Evolutionary conservation across 805 yeast species (phyloP).

Genomic region (Cyberlindnera samutprakarnensis): DNA sequence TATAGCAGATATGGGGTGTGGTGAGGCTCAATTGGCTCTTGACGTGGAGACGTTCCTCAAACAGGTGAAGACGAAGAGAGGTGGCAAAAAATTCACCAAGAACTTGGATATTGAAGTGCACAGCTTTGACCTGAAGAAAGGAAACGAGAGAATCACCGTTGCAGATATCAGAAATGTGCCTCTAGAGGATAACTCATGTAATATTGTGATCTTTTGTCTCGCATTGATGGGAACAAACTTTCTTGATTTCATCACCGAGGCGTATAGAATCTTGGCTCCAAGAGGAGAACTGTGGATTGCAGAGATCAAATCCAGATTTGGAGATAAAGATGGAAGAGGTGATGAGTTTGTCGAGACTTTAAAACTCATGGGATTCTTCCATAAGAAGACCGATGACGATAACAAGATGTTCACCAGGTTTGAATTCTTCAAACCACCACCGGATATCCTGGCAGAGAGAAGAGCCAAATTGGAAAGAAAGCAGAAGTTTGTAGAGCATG

Average conservation of each 20-base stretch:
- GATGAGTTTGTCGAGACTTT: constrained; percentile 76
- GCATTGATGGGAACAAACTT: constrained; percentile 98
- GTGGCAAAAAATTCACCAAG: constrained; percentile 27
- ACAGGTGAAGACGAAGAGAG: constrained; percentile 23
- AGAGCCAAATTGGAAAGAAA: constrained; percentile 53
- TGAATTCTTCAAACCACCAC: constrained; percentile 85
- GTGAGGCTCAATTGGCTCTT: constrained; percentile 83
- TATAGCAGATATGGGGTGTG: constrained; percentile 98
- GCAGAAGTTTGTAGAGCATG: constrained; percentile 64
- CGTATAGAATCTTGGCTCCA: constrained; percentile 78
- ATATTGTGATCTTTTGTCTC: constrained; percentile 86
- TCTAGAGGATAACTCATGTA: constrained; percentile 65
- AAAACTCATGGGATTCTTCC: constrained; percentile 77
- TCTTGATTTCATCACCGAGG: constrained; percentile 85
- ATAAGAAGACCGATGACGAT: constrained; percentile 74
- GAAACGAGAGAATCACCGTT: constrained; percentile 88
- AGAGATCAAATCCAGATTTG: constrained; percentile 88
- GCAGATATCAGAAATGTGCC: constrained; percentile 95
- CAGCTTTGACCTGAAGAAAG: constrained; percentile 85
- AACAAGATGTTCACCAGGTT: constrained; percentile 94
- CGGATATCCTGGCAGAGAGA: constrained; percentile 56
- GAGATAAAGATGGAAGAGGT: constrained; percentile 66
- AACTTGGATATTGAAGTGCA: constrained; percentile 58
- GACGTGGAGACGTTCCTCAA: constrained; percentile 50
- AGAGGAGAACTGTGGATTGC: constrained; percentile 97